Conservation (phyloP, 169 alveolate species). For the Cryptosporidium ubiquitum region DNA sequence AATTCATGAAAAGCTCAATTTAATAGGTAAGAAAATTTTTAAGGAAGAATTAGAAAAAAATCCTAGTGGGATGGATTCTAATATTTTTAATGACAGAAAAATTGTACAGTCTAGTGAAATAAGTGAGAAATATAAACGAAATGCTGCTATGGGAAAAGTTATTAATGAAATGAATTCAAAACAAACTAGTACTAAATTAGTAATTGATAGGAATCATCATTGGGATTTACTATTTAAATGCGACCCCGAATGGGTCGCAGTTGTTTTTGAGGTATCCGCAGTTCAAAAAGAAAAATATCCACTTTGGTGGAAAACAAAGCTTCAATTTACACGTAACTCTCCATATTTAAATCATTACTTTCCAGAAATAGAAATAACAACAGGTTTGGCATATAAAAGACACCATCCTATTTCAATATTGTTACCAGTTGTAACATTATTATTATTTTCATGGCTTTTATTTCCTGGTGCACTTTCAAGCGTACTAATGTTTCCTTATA, state of each 20-base stretch:
- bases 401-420: constrained; percentile 63
- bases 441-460: constrained; percentile 25
- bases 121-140: constrained; percentile 34
- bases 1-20: constrained; percentile 53
- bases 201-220: constrained; percentile 52
- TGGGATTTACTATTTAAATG: constrained; percentile 71
- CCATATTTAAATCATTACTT: constrained; percentile 65
- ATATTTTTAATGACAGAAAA: constrained; percentile 20
- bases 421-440: constrained; percentile 23
- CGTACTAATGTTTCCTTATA: constrained; percentile 47
- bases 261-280: constrained; percentile 68
- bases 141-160: constrained; percentile 30
- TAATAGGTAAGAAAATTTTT: constrained; percentile 37
- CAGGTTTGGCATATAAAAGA: constrained; percentile 57
- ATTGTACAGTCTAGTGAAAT: constrained; percentile 56
- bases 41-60: constrained; percentile 1
- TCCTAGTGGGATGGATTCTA: not conserved
- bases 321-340: constrained; percentile 25
- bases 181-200: not conserved
- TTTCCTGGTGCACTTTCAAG: constrained; percentile 70
- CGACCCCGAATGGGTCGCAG: constrained; percentile 72
- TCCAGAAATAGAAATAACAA: constrained; percentile 61
- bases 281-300: constrained; percentile 70
- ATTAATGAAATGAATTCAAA: not conserved
- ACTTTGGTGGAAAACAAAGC: constrained; percentile 69